Base-by-base conservation (phyloP, 2,329 filamentous ascomycete genomes). In the Pseudocercospora crystallina region DNA sequence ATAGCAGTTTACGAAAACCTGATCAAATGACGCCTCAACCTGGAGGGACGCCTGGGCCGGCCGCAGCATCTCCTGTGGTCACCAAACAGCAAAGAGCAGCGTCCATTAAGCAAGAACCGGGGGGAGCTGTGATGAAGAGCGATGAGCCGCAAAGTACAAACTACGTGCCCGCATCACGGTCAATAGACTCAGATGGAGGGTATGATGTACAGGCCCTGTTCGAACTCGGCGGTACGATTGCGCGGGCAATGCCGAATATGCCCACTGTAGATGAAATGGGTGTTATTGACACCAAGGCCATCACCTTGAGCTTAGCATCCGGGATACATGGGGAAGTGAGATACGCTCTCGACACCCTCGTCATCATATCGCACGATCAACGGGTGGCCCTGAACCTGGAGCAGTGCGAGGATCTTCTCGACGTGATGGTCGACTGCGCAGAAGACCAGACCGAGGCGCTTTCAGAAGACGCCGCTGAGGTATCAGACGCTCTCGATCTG, bases 271-370 rank as follows among this genome's bases (percentile, higher is more conserved):
- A 80, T 15, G 91, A 97, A 61, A 78, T 97, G 45, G 94, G 92
- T 8, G 80, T 90, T 14, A 88, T 97, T 57, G 92, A 99, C 65
- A 86, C 97, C 26, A 86, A 91, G 59, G 90, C 92, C 14, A 78
- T 99, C 35, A 96, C 86, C 0, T 87, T 90, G 76, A 90, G 90
- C 63, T 75, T 99, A 33, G 90, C 96, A 66, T 95, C 88, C 47
- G 92, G 92, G 1, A 87, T 97, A 37, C 86, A 90, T 61, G 85
- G 84, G 5, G 94, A 99, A 71, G 86, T 96, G n/a, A 84, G 92
- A 8, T 73, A 96, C 55, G 92, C 92, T 2, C 76, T 99, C 38
- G 94, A 97, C 68, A 89, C 87, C 0, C 76, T 99, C 32, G 84
- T 84, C 8, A 83, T 82, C 14, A 78, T 94, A 10, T 89, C 87